These are phyloP conservation scores for Suillus brevipes DNA, from an alignment of 768 basidiomycete genomes.

Conservation along the genomic window DNA sequence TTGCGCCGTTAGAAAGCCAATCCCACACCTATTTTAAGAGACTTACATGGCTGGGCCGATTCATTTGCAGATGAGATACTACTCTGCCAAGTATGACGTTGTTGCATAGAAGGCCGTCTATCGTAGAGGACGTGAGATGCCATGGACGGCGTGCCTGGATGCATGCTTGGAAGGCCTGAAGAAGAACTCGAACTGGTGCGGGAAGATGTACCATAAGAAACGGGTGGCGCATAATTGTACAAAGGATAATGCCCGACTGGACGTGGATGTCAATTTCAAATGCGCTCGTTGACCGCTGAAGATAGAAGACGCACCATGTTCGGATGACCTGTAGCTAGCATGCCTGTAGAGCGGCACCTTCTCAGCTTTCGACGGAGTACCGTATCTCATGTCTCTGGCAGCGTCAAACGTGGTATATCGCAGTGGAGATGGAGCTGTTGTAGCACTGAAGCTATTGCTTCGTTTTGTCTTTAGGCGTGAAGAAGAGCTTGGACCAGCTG, in stretches of 20 bases:
- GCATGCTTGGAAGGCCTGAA: constrained; percentile 41
- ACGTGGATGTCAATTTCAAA: constrained; percentile 4
- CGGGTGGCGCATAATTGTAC: constrained; percentile 32
- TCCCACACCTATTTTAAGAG: constrained; percentile 6
- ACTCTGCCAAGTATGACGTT: constrained; percentile 48
- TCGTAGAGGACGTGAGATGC: constrained; percentile 29
- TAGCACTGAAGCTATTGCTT: constrained; percentile 40
- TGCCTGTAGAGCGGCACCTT: constrained; percentile 41
- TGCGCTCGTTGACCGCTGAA: constrained; percentile 7
- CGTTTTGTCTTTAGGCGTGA: constrained; percentile 39
- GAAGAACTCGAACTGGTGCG: constrained; percentile 53
- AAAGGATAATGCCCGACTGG: constrained; percentile 34
- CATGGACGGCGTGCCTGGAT: constrained; percentile 39
- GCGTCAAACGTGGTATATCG: constrained; percentile 40
- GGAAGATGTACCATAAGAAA: constrained; percentile 42
- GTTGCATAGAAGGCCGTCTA: constrained; percentile 47
- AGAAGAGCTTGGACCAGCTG: constrained; percentile 16
- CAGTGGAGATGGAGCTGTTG: constrained; percentile 40
- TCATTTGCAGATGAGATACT: constrained; percentile 39
- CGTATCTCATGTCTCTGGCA: constrained; percentile 34
- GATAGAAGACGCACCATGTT: constrained; percentile 41
- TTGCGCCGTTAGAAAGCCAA: not conserved
- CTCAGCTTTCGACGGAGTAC: constrained; percentile 31
- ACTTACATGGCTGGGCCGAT: constrained; percentile 44
- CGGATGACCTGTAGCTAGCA: constrained; percentile 44